Evolutionary conservation across 139 green algal species (phyloP), one percentile per base, ranked within the genome.

Genomic region (Auxenochlorella protothecoides): DNA sequence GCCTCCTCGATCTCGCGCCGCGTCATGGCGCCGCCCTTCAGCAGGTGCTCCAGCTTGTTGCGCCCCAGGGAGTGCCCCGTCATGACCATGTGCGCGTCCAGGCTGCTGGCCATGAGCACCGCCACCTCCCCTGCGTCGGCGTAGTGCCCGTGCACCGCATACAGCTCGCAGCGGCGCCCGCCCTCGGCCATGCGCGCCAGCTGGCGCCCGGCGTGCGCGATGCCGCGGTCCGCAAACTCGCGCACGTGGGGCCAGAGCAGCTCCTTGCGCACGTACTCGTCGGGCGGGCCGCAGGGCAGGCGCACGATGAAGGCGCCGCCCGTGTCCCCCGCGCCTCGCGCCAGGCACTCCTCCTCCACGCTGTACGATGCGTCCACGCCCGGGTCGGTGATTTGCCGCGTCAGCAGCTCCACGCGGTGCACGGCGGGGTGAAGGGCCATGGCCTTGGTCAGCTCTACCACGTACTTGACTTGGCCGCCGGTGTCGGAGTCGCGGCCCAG

Each of bases 1-100:
- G 80, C 87, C n/a, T 81, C 71, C 83, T 98, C 91, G 68, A 97
- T 91, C 80, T 96, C 88, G 4, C 74, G 68, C 5, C 81, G 77
- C 4, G 72, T 87, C 83, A 91, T 85, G 51, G 82, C 82, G 68
- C 88, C 89, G 85, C 81, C 68, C 60, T 86, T 87, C 69, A 97
- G 83, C 77, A 97, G 81, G 78, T 97, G 92, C 71, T 96, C 91
- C 62, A 93, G 84, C 83, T 97, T 97, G 86, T 97, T 97, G 44
- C 92, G 79, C 6, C 92, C 92, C 70, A 97, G 86, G 62, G 81
- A 91, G 85, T 97, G 92, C 8, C 91, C 92, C 16, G 93, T 98
- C 62, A 97, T 83, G 53, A 92, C 81, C 90, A 97, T 96, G 76
- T 89, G 84, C n/a, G 92, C 87, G 44, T 89, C 88, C 67, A 97